These are phyloP conservation scores for Hura crepitans DNA, from an alignment of 441 rosid genomes.

Conservation along the genomic window DNA sequence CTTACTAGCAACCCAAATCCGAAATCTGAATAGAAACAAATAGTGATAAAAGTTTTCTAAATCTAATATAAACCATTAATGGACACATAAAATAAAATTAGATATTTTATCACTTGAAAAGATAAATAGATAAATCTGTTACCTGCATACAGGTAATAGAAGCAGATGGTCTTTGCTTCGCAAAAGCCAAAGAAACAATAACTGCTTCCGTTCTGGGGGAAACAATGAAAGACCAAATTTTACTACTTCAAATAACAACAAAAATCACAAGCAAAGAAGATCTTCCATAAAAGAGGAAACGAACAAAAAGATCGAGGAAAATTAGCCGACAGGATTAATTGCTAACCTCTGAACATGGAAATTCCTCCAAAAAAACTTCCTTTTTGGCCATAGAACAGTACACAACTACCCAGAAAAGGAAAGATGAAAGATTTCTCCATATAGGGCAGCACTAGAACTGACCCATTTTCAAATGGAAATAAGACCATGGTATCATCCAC, in stretches of 20 bases:
- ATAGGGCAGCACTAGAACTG: constrained; percentile 10
- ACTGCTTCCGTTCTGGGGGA: too few species aligned
- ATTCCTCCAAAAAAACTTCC: constrained; percentile 16
- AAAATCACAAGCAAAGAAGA: constrained; percentile 23
- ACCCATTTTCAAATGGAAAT: constrained; percentile 10
- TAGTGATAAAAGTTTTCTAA: background rate
- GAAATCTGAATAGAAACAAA: background rate
- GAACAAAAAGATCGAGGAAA: constrained; percentile 26
- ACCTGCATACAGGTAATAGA: constrained; percentile 26
- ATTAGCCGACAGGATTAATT: constrained; percentile 27
- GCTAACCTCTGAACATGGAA: constrained; percentile 28
- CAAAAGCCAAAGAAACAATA: constrained; percentile 24
- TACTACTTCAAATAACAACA: too few species aligned
- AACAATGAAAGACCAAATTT: too few species aligned
- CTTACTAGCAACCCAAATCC: constrained; percentile 8
- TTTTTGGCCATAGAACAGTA: constrained; percentile 22
- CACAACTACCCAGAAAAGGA: constrained; percentile 30
- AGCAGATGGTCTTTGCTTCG: constrained; percentile 20
- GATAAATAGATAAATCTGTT: background rate
- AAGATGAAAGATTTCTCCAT: constrained; percentile 34
- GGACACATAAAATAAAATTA: constrained; percentile 28
- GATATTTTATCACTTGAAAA: background rate
- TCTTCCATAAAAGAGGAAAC: constrained; percentile 26
- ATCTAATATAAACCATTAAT: constrained; percentile 9
- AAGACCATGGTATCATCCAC: constrained; percentile 3